Evolutionary conservation across 257 asterid species (phyloP), one percentile per base, ranked within the genome.

Genomic region (Thymus mandschuricus): DNA sequence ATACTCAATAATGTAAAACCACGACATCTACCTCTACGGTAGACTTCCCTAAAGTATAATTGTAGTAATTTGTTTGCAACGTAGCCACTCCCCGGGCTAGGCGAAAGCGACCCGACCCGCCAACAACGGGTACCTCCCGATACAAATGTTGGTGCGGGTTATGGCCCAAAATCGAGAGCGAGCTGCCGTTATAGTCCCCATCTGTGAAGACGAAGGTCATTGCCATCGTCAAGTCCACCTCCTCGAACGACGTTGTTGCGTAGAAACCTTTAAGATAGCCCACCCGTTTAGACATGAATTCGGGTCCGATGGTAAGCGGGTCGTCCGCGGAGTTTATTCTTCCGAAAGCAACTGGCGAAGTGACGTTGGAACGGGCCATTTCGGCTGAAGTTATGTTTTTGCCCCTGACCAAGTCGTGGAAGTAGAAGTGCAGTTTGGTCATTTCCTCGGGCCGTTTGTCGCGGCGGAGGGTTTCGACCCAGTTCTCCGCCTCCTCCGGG

Each of bases 371-470:
- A 0, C 3, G 38, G 38, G 70, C 76, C 64, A 62, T 58, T 46
- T 2, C 30, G 1, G 50, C 10, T 41, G 77, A 41, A 63, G 77
- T 72, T 46, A 46, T 49, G 5, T 3, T 54, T 43, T 63, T 9
- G 40, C 65, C 77, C 49, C 12, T 52, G 1, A 0, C 8, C 1
- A 71, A 7, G 13, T 61, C 69, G 63, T 71, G 76, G 70, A 71
- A 71, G 40, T 71, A 61, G 76, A 71, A 61, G 75, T 60, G 75
- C 59, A 71, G 9, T 60, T 48, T 48, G 33, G 75, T 71, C 61
- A 71, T 71, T 71, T 71, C 61, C 56, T 61, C 64, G 2, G 68
- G 46, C 10, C 3, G 45, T 8, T 71, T 61, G 1, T 30, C 45
- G 1, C 11, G 33, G 27, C 2, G 13, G 0, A 61, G 21, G 10